Evolutionary conservation across 2,329 filamentous ascomycete species (phyloP).

Genomic region (Zarea fungicola): DNA sequence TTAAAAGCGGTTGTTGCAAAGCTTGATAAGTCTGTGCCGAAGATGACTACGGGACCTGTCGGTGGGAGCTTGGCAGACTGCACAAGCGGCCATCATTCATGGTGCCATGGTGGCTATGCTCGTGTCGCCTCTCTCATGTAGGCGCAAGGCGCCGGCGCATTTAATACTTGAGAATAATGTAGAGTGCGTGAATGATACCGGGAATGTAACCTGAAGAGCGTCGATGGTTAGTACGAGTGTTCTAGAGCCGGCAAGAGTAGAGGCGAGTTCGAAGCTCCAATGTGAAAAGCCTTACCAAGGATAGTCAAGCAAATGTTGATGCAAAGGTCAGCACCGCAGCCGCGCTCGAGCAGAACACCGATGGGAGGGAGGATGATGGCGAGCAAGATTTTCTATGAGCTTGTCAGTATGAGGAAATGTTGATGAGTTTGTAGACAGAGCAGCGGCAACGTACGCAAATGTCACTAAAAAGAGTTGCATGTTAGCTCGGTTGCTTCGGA

Average conservation of each 20-base stretch:
- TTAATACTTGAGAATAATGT: slow-evolving; percentile 89
- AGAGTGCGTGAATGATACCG: slow-evolving; percentile 88
- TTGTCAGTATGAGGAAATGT: slow-evolving; percentile 39
- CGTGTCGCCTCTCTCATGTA: slow-evolving; percentile 4
- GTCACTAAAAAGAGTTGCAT: slow-evolving; percentile 1
- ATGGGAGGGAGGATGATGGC: slow-evolving; percentile 85
- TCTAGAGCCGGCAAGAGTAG: too few relatives aligned
- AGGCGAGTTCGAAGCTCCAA: too few relatives aligned
- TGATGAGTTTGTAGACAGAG: background rate
- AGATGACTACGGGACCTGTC: background rate
- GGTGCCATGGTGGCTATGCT: background rate
- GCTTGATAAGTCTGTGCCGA: background rate
- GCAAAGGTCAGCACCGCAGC: slow-evolving; percentile 78
- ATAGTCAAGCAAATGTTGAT: slow-evolving; percentile 91
- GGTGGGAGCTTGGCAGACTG: slow-evolving; percentile 7
- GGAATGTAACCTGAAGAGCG: slow-evolving; percentile 52
- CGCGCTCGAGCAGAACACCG: slow-evolving; percentile 91
- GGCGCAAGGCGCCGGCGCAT: background rate
- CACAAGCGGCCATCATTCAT: background rate
- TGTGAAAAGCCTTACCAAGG: slow-evolving; percentile 46
- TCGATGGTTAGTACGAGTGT: background rate
- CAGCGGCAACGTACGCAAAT: slow-evolving; percentile 8
- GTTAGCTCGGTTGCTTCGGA: slow-evolving; percentile 1
- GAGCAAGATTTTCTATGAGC: slow-evolving; percentile 66
- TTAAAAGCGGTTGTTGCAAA: background rate